Percentiles rank a stretch among this genome's conserved stretches.
phyloP scores from a whole-genome alignment of 2,329 filamentous ascomycete species.

The Colletotrichum aenigma region DNA sequence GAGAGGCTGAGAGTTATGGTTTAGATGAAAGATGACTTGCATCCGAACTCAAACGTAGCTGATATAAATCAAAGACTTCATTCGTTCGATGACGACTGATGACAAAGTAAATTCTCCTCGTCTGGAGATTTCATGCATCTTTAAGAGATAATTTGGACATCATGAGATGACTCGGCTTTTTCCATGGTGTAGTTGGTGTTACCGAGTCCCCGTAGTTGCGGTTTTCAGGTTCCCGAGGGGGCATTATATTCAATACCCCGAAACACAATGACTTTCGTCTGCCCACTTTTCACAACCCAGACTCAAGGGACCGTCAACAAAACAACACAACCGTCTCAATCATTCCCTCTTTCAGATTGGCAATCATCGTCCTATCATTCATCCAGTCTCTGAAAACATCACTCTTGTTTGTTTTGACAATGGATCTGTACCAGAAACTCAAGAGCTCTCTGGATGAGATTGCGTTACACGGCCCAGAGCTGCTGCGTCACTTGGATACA shows the following conservation, averaged over 20 bases:
- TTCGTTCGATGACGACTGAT: neutral
- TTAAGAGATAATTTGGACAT: neutral
- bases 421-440: neutral
- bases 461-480: neutral
- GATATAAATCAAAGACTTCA: neutral
- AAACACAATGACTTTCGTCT: neutral
- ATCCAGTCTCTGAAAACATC: neutral
- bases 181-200: neutral
- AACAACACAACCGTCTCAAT: neutral
- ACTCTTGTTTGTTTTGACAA: neutral
- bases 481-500: neutral
- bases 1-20: neutral
- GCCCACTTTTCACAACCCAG: neutral
- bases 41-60: neutral
- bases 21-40: neutral
- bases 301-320: neutral
- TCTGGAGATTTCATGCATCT: neutral
- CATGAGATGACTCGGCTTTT: neutral
- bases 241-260: neutral
- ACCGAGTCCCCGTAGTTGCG: neutral
- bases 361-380: neutral
- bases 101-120: neutral
- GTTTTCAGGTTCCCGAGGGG: neutral
- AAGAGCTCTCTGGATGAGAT: neutral
- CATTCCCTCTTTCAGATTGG: neutral